Evolutionary conservation across 1,139 yeast species (phyloP).

Genomic region (Saccharomyces hybrid): DNA sequence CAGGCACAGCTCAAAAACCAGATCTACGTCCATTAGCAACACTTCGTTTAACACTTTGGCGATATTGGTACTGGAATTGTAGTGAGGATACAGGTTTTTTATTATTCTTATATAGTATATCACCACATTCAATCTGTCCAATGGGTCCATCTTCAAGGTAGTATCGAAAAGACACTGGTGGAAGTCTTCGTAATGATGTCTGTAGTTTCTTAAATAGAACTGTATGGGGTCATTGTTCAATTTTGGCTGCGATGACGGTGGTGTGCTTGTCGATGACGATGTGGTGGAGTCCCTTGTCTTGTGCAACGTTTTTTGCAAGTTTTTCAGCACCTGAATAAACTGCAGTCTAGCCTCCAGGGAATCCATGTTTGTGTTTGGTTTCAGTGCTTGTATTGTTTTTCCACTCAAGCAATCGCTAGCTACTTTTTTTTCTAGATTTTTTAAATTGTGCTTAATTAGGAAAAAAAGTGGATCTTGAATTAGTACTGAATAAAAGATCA

Average conservation of each 20-base stretch:
- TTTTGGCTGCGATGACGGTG: neutral
- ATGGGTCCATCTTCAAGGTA: conserved; percentile 23
- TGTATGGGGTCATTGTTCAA: conserved; percentile 22
- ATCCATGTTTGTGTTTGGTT: conserved; percentile 19
- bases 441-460: neutral
- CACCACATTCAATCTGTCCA: conserved; percentile 26
- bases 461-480: conserved; percentile 1
- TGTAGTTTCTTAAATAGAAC: conserved; percentile 25
- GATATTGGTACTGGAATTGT: neutral
- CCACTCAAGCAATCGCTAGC: conserved; percentile 4
- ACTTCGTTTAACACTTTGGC: conserved; percentile 15
- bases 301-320: conserved; percentile 25
- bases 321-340: conserved; percentile 28
- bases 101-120: conserved; percentile 23
- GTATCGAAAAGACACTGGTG: conserved; percentile 30
- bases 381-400: conserved; percentile 5
- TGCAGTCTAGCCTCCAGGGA: conserved; percentile 31
- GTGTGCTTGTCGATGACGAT: conserved; percentile 5
- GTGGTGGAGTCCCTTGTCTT: conserved; percentile 10
- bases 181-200: conserved; percentile 30
- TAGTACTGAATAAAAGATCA: neutral
- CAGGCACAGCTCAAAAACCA: conserved; percentile 16
- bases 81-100: neutral
- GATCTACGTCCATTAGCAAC: conserved; percentile 18
- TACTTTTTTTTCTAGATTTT: neutral